These are phyloP conservation scores for Cladosporium colombiae DNA, from an alignment of 2,329 filamentous ascomycete genomes.

Conservation along the genomic window DNA sequence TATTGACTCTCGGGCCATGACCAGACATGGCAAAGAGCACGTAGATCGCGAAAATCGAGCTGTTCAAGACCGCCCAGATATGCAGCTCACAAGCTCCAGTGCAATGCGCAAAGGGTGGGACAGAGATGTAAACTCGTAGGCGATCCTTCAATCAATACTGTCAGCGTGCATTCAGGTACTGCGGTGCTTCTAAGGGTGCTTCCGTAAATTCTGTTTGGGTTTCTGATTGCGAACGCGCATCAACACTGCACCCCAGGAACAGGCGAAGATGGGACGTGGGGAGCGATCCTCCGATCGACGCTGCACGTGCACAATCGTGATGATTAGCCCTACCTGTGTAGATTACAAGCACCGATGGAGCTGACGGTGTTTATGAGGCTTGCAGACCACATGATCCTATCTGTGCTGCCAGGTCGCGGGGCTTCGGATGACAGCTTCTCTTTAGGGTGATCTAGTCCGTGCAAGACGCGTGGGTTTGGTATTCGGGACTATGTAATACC, in stretches of 20 bases:
- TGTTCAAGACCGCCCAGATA: background rate
- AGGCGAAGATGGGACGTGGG: background rate
- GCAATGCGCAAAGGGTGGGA: background rate
- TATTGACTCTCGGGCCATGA: background rate
- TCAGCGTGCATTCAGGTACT: background rate
- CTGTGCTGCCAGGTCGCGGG: background rate
- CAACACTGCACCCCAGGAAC: background rate
- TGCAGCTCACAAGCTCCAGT: background rate
- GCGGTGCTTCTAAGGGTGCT: background rate
- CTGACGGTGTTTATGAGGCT: background rate
- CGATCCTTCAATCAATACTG: background rate
- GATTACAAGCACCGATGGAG: background rate
- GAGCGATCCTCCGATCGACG: background rate
- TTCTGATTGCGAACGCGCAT: background rate
- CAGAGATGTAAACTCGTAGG: conserved; percentile 3
- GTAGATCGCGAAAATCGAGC: background rate
- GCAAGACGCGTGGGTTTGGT: background rate
- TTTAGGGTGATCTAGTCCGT: background rate
- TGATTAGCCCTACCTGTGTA: background rate
- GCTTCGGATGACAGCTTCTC: background rate
- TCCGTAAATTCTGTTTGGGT: background rate
- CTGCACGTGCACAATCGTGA: background rate
- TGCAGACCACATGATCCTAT: background rate
- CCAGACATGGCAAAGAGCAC: conserved; percentile 1
- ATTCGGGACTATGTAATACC: background rate